Base-by-base conservation (phyloP, 2,329 filamentous ascomycete genomes). In the Claviceps citrina region DNA sequence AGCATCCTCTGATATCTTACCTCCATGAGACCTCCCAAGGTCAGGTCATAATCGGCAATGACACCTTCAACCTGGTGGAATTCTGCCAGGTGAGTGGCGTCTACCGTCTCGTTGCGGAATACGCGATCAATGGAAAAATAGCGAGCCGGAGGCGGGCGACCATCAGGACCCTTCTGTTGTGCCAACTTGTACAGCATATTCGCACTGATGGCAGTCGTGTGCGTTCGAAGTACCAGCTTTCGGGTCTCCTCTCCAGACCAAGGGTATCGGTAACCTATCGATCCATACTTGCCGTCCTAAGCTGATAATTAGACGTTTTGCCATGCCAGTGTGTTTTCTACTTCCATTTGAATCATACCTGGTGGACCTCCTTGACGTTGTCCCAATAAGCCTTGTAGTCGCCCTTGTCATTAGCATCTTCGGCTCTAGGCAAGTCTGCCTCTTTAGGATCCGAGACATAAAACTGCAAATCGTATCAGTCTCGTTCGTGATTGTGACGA, bases 51-150 rank as follows among this genome's bases (percentile, higher is more conserved):
- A 63, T 98, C 91, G 20, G 91, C 91, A 63, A 98, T 96, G 38
- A 98, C 89, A 62, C 91, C 91, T 64, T 98, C 91, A 26, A 96
- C 84, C 59, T 98, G 91, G 65, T 98, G 91, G 71, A 98, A 98
- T 62, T 98, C 91, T 30, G 86, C 87, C 54, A 98, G 64, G 68
- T 98, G 91, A 7, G 91, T 98, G 12, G 87, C 87, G 55, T 98
- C 91, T 43, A 98, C 87, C 3, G 85, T 85, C 64, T 98, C 91
- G 62, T 98, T 98, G 49, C 85, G 78, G 79, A 98, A 98, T 45
- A 98, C 91, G 40, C 91, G 78, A 63, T 98, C 91, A 58, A 98
- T 98, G 46, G 85, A 94, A 70, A 98, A 98, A 68, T 94, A 96
- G 46, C 87, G 79, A n/a, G 85, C 86, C 27, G 76, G 71, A 13